phyloP scores from a whole-genome alignment of 179 eudicot species.

The Spinacia oleracea region DNA sequence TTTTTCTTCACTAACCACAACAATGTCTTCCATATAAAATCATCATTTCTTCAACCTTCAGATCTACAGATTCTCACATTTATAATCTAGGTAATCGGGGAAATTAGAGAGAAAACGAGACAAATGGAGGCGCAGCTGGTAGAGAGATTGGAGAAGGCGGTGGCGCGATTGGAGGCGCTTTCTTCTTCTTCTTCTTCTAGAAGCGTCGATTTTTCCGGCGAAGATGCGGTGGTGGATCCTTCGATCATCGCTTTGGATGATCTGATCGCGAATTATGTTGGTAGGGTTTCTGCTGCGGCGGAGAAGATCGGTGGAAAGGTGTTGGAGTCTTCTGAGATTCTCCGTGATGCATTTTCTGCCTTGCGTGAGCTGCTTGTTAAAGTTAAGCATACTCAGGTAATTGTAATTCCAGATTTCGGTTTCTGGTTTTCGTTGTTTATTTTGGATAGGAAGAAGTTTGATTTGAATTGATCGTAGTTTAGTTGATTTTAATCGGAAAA shows the following conservation, averaged over 20 bases:
- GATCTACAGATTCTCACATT: conserved; percentile 16
- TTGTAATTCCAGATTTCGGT: background rate
- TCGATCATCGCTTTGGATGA: conserved; percentile 76
- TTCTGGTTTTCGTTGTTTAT: background rate
- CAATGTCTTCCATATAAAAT: conserved; percentile 13
- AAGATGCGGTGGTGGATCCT: conserved; percentile 57
- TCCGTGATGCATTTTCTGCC: conserved; percentile 60
- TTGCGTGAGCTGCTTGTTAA: conserved; percentile 72
- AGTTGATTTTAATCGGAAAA: background rate
- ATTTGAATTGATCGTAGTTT: conserved; percentile 2
- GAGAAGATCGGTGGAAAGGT: conserved; percentile 90
- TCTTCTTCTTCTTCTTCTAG: conserved; percentile 33
- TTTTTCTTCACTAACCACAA: background rate
- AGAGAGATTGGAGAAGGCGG: conserved; percentile 75
- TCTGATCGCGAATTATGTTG: conserved; percentile 48
- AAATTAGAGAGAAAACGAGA: background rate
- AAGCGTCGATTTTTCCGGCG: conserved; percentile 26
- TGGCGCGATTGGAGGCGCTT: conserved; percentile 63
- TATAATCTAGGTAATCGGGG: no score
- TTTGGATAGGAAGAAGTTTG: background rate
- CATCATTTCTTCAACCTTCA: background rate
- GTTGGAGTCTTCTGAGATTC: conserved; percentile 53
- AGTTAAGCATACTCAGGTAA: conserved; percentile 76
- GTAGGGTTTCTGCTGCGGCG: conserved; percentile 60
- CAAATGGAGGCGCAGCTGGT: conserved; percentile 72